These are phyloP conservation scores for Phytophthora ohioensis DNA, from an alignment of 352 stramenopile species.

Conservation along the genomic window DNA sequence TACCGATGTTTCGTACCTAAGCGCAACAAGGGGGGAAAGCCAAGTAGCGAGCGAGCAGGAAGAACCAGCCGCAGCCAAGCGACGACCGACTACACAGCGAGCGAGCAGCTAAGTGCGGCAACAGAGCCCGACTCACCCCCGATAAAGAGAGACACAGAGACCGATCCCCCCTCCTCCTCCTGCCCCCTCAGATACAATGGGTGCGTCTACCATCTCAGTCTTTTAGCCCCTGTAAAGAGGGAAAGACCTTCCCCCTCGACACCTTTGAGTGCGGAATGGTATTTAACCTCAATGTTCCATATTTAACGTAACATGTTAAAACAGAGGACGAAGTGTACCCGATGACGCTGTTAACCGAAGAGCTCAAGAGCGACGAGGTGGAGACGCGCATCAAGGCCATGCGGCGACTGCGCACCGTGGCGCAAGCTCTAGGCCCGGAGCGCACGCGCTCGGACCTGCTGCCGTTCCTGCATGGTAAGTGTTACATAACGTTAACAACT, in stretches of 20 bases:
- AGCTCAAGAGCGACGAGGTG: constrained; percentile 92
- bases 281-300: constrained; percentile 8
- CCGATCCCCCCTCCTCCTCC: constrained; percentile 8
- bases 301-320: constrained; percentile 17
- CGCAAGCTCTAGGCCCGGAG: constrained; percentile 89
- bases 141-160: constrained; percentile 13
- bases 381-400: constrained; percentile 95
- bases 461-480: constrained; percentile 86
- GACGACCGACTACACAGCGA: constrained; percentile 29
- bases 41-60: constrained; percentile 16
- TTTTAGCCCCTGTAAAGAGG: background rate
- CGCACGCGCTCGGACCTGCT: constrained; percentile 86
- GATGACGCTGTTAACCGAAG: constrained; percentile 92
- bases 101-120: constrained; percentile 20
- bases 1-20: constrained; percentile 27
- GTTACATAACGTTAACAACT: constrained; percentile 13
- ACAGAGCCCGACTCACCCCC: constrained; percentile 14
- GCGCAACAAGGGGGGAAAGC: background rate
- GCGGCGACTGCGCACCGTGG: constrained; percentile 92
- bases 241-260: background rate
- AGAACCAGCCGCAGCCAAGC: constrained; percentile 26
- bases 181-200: constrained; percentile 29
- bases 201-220: constrained; percentile 12
- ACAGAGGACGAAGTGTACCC: constrained; percentile 87
- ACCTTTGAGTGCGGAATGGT: background rate